Evolutionary conservation across 2,329 filamentous ascomycete species (phyloP), one percentile per base, ranked within the genome.

Genomic region (Colletotrichum sublineola): DNA sequence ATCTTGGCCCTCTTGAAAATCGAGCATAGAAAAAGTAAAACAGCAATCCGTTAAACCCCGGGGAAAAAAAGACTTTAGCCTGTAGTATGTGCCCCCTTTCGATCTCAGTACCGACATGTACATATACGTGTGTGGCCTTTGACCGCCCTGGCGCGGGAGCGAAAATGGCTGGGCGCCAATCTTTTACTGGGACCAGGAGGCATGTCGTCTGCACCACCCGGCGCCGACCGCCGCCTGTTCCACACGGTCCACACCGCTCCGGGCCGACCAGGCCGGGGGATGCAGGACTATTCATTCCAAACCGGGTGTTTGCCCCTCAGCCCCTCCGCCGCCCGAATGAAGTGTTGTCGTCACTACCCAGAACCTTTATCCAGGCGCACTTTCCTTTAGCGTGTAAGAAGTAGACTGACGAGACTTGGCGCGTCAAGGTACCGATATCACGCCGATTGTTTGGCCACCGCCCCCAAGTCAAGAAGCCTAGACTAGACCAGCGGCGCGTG

Each of bases 1-100:
- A 40, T 56, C 36, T 33, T 46, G 24, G 6, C 40, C 33, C 40
- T 29, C 38, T 29, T 40, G 44, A n/a, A 31, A 38, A 11, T 40
- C 42, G 63, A 67, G 48, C 50, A 56, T 38, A 58, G 42, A 67
- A 71, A 63, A 63, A 46, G 29, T n/a, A 53, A 53, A 68, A 65
- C 24, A 71, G 52, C 56, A 53, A 50, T 62, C 63, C 33, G 53
- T 61, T 67, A 68, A 24, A 24, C 24, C 48, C 48, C 33, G 24
- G 24, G 24, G 24, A 24, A 24, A 24, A 9, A 62, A 38, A 36
- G 44, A 18, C 20, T 67, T 61, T 40, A 58, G 29, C 24, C 62
- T 66, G 33, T 18, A 12, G 29, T n/a, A 40, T 60, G 6, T 29
- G 8, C 46, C 44, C 36, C 44, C 15, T 14, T 36, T 18, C 31